A percentile compares a stretch with the other conserved stretches of the same genome.
These are phyloP conservation scores for Glonium stellatum DNA, from an alignment of 495 filamentous ascomycete genomes.

Conservation along the genomic window DNA sequence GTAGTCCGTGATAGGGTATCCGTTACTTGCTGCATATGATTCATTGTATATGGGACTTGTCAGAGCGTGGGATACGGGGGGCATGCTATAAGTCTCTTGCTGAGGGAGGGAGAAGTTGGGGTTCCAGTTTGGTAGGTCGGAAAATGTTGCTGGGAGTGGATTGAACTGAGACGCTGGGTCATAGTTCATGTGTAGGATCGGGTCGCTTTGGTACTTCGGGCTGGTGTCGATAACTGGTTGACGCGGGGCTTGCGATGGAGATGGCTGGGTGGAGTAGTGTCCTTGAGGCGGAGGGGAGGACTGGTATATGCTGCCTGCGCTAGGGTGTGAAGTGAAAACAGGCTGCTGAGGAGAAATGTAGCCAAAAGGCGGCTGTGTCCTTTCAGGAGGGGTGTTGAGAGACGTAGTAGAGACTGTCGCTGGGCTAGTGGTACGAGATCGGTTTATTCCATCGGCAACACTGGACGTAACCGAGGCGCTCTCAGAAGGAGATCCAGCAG, in stretches of 20 bases:
- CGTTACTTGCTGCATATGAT: slow-evolving; percentile 18
- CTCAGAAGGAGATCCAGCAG: slow-evolving; percentile 50
- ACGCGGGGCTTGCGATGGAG: slow-evolving; percentile 10
- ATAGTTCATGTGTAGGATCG: slow-evolving; percentile 11
- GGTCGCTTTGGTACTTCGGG: slow-evolving; percentile 14
- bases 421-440: slow-evolving; percentile 33
- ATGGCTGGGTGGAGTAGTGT: slow-evolving; percentile 9
- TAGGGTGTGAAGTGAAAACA: slow-evolving; percentile 11
- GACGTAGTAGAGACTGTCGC: slow-evolving; percentile 31
- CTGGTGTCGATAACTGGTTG: slow-evolving; percentile 17
- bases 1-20: slow-evolving; percentile 25
- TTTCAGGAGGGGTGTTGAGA: slow-evolving; percentile 28
- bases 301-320: slow-evolving; percentile 2
- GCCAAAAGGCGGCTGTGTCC: slow-evolving; percentile 27
- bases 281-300: slow-evolving; percentile 11
- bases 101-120: slow-evolving; percentile 24
- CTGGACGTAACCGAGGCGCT: slow-evolving; percentile 25
- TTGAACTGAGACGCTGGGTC: slow-evolving; percentile 30
- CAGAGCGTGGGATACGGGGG: slow-evolving; percentile 11
- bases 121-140: slow-evolving; percentile 32
- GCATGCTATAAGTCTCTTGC: slow-evolving; percentile 18
- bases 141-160: slow-evolving; percentile 30
- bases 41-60: slow-evolving; percentile 24
- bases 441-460: slow-evolving; percentile 27
- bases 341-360: slow-evolving; percentile 29